These are phyloP conservation scores for Dryadomyces sulphureus DNA, from an alignment of 2,329 filamentous ascomycete genomes.

Conservation along the genomic window DNA sequence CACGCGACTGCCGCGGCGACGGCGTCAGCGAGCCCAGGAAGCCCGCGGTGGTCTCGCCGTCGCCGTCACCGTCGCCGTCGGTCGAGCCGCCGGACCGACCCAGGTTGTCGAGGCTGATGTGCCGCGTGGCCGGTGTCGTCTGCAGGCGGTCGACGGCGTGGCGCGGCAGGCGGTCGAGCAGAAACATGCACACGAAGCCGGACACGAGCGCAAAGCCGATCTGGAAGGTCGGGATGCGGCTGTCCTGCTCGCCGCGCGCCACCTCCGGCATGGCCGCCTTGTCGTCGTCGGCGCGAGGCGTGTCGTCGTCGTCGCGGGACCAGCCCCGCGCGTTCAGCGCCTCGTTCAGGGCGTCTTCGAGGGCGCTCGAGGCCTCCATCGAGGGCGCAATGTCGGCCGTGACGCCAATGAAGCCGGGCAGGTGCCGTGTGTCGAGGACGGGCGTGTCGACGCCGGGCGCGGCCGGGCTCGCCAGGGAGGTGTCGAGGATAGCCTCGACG, in stretches of 20 bases:
- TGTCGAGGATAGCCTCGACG: constrained; percentile 71
- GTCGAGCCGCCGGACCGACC: constrained; percentile 18
- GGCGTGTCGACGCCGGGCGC: not conserved
- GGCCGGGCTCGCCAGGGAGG: constrained; percentile 14
- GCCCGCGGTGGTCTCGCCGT: constrained; percentile 33
- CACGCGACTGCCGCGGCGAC: constrained; percentile 42
- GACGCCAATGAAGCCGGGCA: not conserved
- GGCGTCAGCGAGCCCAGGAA: constrained; percentile 45
- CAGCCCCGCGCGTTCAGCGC: no score
- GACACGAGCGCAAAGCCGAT: constrained; percentile 76
- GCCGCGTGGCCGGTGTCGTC: constrained; percentile 53
- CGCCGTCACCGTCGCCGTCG: constrained; percentile 20
- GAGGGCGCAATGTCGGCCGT: no score
- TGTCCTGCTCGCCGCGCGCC: not conserved
- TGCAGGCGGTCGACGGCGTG: constrained; percentile 54
- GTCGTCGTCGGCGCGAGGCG: no score
- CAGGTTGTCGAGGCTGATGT: constrained; percentile 80
- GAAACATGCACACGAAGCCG: constrained; percentile 92
- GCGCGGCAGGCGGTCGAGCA: constrained; percentile 74
- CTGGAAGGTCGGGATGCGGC: constrained; percentile 60
- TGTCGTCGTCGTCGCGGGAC: no score
- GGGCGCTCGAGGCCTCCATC: not conserved
- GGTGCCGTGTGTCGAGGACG: not conserved
- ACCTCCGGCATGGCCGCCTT: no score
- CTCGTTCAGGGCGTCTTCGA: no score